phyloP scores from a whole-genome alignment of 106 monocot species.

The Amphibolis antarctica region DNA sequence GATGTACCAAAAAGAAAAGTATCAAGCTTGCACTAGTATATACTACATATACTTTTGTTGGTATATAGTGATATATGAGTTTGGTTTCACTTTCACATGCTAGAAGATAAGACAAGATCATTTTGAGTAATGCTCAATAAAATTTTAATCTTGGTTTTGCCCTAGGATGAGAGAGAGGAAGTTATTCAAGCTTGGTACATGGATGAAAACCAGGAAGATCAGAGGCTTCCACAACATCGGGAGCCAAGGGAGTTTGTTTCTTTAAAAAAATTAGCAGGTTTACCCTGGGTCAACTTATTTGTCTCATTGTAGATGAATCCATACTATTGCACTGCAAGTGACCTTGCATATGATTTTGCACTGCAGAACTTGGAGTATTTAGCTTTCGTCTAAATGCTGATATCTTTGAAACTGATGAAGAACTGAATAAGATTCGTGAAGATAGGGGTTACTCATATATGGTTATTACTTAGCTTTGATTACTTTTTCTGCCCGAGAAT shows the following conservation, averaged over 20 bases:
- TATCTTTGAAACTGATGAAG: conserved; percentile 59
- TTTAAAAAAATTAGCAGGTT: conserved; percentile 62
- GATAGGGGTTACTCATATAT: conserved; percentile 81
- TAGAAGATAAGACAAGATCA: no score
- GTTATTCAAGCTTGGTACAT: conserved; percentile 90
- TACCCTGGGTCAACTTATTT: neutral
- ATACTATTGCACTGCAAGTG: no score
- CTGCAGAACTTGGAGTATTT: conserved; percentile 72
- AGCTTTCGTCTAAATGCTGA: conserved; percentile 73
- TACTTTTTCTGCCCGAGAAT: neutral
- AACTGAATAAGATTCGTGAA: conserved; percentile 79
- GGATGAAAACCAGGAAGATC: conserved; percentile 86
- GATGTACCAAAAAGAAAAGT: no score
- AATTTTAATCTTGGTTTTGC: neutral
- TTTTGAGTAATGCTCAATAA: no score
- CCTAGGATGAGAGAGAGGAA: neutral
- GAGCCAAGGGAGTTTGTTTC: conserved; percentile 76
- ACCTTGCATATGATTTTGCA: neutral
- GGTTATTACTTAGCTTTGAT: conserved; percentile 22
- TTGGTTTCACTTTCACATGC: no score
- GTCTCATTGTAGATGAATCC: neutral
- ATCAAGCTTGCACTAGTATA: no score
- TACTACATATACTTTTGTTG: no score
- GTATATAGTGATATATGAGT: no score
- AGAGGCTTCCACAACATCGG: conserved; percentile 92